Percentiles rank a stretch among this genome's conserved stretches.
These are phyloP conservation scores for Phytophthora citricola DNA, from an alignment of 352 stramenopile species.

Conservation along the genomic window DNA sequence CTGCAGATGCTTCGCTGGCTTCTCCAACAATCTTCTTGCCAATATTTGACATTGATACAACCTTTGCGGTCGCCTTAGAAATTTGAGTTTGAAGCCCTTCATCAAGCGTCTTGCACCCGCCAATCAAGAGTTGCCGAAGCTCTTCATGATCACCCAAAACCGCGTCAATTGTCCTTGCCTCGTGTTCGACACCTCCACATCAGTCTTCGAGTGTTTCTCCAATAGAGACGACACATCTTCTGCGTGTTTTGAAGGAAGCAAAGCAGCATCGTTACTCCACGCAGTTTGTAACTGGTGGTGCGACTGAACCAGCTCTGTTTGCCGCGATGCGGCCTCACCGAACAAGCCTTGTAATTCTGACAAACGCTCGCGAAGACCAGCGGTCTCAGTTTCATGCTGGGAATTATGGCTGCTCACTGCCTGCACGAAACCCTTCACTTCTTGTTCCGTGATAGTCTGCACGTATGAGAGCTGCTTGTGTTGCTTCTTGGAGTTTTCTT, in stretches of 20 bases:
- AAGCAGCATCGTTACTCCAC: constrained; percentile 25
- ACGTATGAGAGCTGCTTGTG: constrained; percentile 46
- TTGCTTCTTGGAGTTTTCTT: constrained; percentile 42
- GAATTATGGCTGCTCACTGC: constrained; percentile 36
- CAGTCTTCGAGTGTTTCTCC: constrained; percentile 32
- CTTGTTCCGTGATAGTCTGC: constrained; percentile 42
- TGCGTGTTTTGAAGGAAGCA: constrained; percentile 18
- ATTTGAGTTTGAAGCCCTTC: constrained; percentile 40
- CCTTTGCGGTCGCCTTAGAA: constrained; percentile 36
- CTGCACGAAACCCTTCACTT: constrained; percentile 48
- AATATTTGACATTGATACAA: constrained; percentile 34
- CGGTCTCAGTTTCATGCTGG: constrained; percentile 38
- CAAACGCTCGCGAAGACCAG: constrained; percentile 37
- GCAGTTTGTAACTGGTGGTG: constrained; percentile 25
- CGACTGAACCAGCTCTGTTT: constrained; percentile 36
- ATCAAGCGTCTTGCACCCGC: constrained; percentile 36
- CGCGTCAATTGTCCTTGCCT: constrained; percentile 28
- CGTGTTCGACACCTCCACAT: constrained; percentile 21
- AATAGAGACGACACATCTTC: constrained; percentile 23
- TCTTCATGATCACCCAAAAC: constrained; percentile 43
- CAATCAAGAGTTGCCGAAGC: constrained; percentile 33
- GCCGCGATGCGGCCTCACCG: constrained; percentile 13
- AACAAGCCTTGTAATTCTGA: constrained; percentile 35
- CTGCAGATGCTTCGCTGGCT: constrained; percentile 32
- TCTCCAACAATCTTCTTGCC: constrained; percentile 36